A percentile compares a stretch with the other conserved stretches of the same genome.
Evolutionary conservation across 2,329 filamentous ascomycete genomes (phyloP).

Genomic region (Dothidotthia symphoricarpi): DNA sequence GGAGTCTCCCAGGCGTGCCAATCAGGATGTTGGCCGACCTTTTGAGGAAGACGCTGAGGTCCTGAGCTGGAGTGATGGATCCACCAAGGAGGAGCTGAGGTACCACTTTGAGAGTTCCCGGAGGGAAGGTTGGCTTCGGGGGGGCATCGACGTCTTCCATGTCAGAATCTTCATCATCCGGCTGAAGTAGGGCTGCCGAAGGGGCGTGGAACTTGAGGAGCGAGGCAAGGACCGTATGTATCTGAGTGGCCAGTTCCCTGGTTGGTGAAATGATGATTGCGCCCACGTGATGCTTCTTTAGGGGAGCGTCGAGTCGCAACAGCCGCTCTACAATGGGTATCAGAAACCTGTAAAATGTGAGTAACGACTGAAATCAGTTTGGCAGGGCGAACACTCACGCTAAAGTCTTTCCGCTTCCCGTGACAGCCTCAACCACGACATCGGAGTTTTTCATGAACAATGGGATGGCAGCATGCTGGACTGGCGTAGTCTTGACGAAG

Average conservation of each 20-base stretch:
- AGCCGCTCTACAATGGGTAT: constrained; percentile 82
- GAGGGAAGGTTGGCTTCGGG: constrained; percentile 43
- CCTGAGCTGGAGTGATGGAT: constrained; percentile 75
- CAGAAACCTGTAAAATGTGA: constrained; percentile 55
- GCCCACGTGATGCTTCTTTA: constrained; percentile 85
- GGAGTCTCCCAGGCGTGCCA: constrained; percentile 82
- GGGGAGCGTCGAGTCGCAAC: constrained; percentile 73
- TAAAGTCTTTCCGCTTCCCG: constrained; percentile 38
- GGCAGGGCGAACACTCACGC: constrained; percentile 16
- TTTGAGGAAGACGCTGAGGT: constrained; percentile 80
- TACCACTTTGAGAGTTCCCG: constrained; percentile 61
- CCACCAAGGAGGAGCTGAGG: constrained; percentile 82
- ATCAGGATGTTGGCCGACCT: constrained; percentile 85
- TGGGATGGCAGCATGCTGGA: constrained; percentile 89
- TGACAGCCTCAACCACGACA: constrained; percentile 75
- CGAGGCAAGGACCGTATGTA: constrained; percentile 74
- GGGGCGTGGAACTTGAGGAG: constrained; percentile 79
- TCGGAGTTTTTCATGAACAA: constrained; percentile 88
- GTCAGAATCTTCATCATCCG: constrained; percentile 46
- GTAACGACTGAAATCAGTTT: not conserved
- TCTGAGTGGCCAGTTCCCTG: constrained; percentile 87
- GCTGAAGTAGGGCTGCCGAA: constrained; percentile 67
- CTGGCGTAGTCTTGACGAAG: constrained; percentile 84
- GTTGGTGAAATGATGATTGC: constrained; percentile 92
- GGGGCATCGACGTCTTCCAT: constrained; percentile 42